phyloP scores from a whole-genome alignment of 345 rosid species.

The Noccaea bulbosa region DNA sequence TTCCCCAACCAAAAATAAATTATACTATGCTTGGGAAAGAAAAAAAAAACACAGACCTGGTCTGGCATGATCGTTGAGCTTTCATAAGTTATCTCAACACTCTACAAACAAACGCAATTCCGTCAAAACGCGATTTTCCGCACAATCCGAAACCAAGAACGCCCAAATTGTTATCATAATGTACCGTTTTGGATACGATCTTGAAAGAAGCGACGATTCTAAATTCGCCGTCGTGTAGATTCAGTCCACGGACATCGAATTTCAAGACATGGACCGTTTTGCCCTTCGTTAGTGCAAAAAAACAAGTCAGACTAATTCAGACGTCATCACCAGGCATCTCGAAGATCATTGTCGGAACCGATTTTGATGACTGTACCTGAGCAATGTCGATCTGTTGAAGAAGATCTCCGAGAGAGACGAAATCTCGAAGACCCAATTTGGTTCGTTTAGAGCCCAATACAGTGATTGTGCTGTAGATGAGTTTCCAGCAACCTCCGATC shows the following conservation, averaged over 20 bases:
- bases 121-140: slow-evolving; percentile 4
- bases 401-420: slow-evolving; percentile 77
- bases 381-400: slow-evolving; percentile 71
- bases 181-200: slow-evolving; percentile 69
- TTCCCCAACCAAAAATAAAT: background rate
- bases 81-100: slow-evolving; percentile 69
- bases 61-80: slow-evolving; percentile 76
- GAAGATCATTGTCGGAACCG: background rate
- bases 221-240: slow-evolving; percentile 69
- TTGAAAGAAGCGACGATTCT: slow-evolving; percentile 77
- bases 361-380: slow-evolving; percentile 48
- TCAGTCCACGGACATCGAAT: slow-evolving; percentile 81
- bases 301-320: background rate
- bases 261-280: slow-evolving; percentile 88
- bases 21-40: too few relatives aligned
- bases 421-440: slow-evolving; percentile 82
- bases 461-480: slow-evolving; percentile 76
- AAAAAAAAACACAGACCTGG: slow-evolving; percentile 50
- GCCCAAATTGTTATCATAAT: background rate
- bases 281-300: slow-evolving; percentile 56
- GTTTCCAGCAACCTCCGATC: slow-evolving; percentile 85
- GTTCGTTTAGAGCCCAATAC: slow-evolving; percentile 83
- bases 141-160: background rate
- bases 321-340: slow-evolving; percentile 3
- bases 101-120: slow-evolving; percentile 49